Evolutionary conservation across 2,329 filamentous ascomycete genomes (phyloP).

Genomic region (Pseudogymnoascus sp.): DNA sequence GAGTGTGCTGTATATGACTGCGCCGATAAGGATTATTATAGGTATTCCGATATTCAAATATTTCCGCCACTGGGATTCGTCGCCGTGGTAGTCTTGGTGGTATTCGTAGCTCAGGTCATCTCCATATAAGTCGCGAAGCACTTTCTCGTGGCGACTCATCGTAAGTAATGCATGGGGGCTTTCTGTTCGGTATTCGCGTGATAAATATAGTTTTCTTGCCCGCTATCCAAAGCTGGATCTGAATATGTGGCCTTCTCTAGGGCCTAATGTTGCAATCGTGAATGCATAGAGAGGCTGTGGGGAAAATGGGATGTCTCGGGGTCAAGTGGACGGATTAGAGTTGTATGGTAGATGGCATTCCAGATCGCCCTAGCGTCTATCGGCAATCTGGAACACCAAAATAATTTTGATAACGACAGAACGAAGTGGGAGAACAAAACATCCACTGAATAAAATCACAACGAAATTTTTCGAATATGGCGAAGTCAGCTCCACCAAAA

Average conservation of each 20-base stretch:
- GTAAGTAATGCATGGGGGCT: constrained; percentile 21
- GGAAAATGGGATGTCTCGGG: neutral
- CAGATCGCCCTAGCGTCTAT: constrained; percentile 5
- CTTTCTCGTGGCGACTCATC: constrained; percentile 23
- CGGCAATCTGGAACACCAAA: constrained; percentile 9
- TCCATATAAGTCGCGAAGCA: constrained; percentile 21
- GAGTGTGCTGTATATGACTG: constrained; percentile 25
- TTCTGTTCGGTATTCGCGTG: neutral
- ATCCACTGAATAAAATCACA: constrained; percentile 8
- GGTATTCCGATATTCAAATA: constrained; percentile 16
- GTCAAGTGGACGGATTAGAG: constrained; percentile 7
- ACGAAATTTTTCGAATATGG: constrained; percentile 20
- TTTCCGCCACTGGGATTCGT: constrained; percentile 12
- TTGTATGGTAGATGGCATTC: constrained; percentile 4
- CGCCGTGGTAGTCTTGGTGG: constrained; percentile 25
- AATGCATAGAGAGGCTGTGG: neutral
- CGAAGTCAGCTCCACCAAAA: constrained; percentile 27
- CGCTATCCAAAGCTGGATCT: neutral
- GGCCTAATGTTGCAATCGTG: neutral
- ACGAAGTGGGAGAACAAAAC: constrained; percentile 6
- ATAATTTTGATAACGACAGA: constrained; percentile 8
- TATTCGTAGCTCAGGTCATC: constrained; percentile 24
- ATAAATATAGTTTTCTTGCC: neutral
- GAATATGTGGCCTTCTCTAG: neutral
- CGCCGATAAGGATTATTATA: constrained; percentile 19